Conservation (phyloP, 2,329 filamentous ascomycete species). For the Beauveria scarabaeidicola region DNA sequence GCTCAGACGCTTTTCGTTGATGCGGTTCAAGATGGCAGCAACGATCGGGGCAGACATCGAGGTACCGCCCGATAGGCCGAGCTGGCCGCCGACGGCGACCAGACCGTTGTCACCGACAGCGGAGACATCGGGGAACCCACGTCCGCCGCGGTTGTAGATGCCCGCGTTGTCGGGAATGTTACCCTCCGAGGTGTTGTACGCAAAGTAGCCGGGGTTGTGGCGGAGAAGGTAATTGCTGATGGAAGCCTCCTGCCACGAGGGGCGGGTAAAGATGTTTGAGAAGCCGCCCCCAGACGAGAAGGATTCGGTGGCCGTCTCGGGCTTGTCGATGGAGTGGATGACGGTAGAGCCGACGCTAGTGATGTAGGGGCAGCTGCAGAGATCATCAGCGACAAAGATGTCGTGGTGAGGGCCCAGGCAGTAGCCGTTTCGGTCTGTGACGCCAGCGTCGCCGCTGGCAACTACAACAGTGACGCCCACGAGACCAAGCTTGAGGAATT, state of each 20-base stretch:
- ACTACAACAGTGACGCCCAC: conserved; percentile 29
- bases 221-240: conserved; percentile 29
- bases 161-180: conserved; percentile 28
- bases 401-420: conserved; percentile 22
- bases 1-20: conserved; percentile 29
- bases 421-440: conserved; percentile 1
- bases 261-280: conserved; percentile 37
- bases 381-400: conserved; percentile 23
- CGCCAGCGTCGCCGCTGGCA: conserved; percentile 26
- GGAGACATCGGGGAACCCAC: conserved; percentile 36
- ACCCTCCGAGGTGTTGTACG: conserved; percentile 26
- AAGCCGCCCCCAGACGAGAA: conserved; percentile 41
- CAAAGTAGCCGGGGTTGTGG: conserved; percentile 13
- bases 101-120: conserved; percentile 36
- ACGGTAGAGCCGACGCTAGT: conserved; percentile 42
- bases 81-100: conserved; percentile 34
- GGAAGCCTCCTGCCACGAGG: conserved; percentile 35
- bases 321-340: conserved; percentile 30
- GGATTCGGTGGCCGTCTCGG: conserved; percentile 37
- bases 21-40: conserved; percentile 14
- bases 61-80: conserved; percentile 39
- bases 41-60: conserved; percentile 21
- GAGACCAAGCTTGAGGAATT: conserved; percentile 36
- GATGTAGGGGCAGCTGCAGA: conserved; percentile 34
- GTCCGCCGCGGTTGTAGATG: conserved; percentile 32